Evolutionary conservation across 192 early-diverging fungal species (phyloP), one percentile per base, ranked within the genome.

Genomic region (Coemansia sp.): DNA sequence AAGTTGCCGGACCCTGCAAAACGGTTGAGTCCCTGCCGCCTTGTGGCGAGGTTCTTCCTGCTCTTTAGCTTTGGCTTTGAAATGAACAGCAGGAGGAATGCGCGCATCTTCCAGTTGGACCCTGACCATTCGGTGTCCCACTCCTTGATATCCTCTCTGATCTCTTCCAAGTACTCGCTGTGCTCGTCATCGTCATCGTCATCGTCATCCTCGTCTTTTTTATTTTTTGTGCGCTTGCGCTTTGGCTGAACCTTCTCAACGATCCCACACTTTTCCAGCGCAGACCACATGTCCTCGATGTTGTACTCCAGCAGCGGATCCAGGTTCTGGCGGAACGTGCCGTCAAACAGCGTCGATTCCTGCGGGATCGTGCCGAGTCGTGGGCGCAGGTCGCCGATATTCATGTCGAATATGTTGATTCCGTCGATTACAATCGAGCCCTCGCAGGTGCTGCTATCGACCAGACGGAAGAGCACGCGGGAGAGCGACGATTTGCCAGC

Each of bases 401-500:
- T 92, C 13, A 93, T 72, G 6, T 77, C 66, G 1, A 75, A 68
- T 43, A 92, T 90, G 64, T 93, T 86, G 12, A 88, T 68, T 7
- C 87, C 91, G 67, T 94, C 94, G 63, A 95, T 89, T 5, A 51
- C 19, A 39, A 95, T 93, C 5, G 70, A 69, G 0, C 93, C 92
- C 16, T 41, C 39, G 19, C 61, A 63, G 4, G 42, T 54, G 0
- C 67, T 64, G 10, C 79, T 67, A 25, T 88, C 85, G 0, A 91
- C 79, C 48, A 95, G 85, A 1, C 93, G 79, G 81, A 94, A 94
- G 12, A 95, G 77, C 0, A 87, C 85, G 51, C 91, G 72, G 20
- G 85, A 79, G n/a, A 94, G 71, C 4, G 92, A 86, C 3, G 88
- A 87, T 67, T 94, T 95, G 19, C 92, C 92, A 13, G 92, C 92